Conservation (phyloP, 2,329 filamentous ascomycete genomes). For the Penicillium frequentans region DNA sequence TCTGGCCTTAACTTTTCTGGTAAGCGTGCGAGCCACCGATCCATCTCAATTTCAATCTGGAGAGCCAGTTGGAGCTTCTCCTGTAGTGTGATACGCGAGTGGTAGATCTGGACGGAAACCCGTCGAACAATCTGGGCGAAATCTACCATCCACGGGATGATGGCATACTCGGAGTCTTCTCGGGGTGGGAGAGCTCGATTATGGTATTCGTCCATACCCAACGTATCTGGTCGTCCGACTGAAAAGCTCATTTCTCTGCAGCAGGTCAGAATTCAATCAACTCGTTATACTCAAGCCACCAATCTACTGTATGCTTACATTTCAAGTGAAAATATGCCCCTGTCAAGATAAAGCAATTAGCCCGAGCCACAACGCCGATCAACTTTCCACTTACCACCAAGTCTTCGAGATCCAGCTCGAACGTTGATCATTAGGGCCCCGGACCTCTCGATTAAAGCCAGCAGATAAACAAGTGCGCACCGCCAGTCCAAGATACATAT, state of each 20-base stretch:
- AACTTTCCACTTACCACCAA: conserved; percentile 44
- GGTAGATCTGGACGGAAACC: conserved; percentile 44
- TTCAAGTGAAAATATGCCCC: conserved; percentile 48
- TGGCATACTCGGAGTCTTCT: conserved; percentile 38
- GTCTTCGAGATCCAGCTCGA: conserved; percentile 46
- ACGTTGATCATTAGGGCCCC: conserved; percentile 32
- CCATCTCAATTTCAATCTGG: conserved; percentile 38
- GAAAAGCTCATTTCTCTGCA: conserved; percentile 50
- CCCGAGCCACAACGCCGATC: not conserved
- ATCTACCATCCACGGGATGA: conserved; percentile 44
- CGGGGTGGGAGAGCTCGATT: conserved; percentile 43
- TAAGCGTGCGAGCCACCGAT: conserved; percentile 36
- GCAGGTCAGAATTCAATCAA: not conserved
- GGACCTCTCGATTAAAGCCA: conserved; percentile 48
- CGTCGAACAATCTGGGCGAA: conserved; percentile 42
- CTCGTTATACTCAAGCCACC: not conserved
- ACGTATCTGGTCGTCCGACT: conserved; percentile 50
- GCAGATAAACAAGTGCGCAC: conserved; percentile 50
- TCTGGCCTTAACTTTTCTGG: conserved; percentile 34
- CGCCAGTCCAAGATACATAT: conserved; percentile 51
- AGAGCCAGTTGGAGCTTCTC: conserved; percentile 38
- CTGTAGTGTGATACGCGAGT: conserved; percentile 32
- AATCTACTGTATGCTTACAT: conserved; percentile 31
- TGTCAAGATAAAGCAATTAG: conserved; percentile 12
- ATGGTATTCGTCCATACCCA: conserved; percentile 52